Evolutionary conservation across 768 basidiomycete genomes (phyloP).

Genomic region (Agaricus blazei): DNA sequence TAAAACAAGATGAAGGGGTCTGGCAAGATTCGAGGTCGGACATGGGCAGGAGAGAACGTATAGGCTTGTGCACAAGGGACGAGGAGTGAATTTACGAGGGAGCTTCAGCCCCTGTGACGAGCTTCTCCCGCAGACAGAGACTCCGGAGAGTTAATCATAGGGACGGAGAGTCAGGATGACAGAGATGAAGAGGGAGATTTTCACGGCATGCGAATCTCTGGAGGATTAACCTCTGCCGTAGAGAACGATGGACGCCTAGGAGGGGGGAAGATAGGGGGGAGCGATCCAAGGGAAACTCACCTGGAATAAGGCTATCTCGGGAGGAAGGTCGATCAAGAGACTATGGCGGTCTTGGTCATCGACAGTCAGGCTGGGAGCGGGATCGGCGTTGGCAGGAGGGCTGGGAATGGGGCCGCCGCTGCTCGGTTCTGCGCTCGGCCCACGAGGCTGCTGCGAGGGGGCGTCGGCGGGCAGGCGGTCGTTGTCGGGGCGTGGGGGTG

Average conservation of each 20-base stretch:
- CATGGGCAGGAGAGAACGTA: neutral
- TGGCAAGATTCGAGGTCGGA: neutral
- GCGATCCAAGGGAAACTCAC: constrained; percentile 19
- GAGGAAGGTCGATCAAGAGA: constrained; percentile 21
- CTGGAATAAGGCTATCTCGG: constrained; percentile 28
- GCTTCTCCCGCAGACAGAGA: neutral
- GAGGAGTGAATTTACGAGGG: neutral
- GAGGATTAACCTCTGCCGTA: constrained; percentile 19
- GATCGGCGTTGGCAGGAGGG: too few relatives aligned
- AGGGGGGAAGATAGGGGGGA: constrained; percentile 2
- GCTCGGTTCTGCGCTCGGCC: constrained; percentile 6
- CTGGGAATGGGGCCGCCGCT: neutral
- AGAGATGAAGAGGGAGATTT: constrained; percentile 12
- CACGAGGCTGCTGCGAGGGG: neutral
- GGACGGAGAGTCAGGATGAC: neutral
- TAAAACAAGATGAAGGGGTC: neutral
- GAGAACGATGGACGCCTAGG: constrained; percentile 9
- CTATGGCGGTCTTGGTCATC: constrained; percentile 13
- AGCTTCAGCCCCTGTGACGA: neutral
- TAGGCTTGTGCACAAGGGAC: neutral
- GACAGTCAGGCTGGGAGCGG: neutral
- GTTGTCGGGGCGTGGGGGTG: neutral
- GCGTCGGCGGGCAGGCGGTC: neutral
- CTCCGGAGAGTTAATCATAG: constrained; percentile 7
- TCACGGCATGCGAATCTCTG: constrained; percentile 17